Evolutionary conservation across 495 filamentous ascomycete species (phyloP), one percentile per base, ranked within the genome.

Genomic region (Penicillium paradoxum): DNA sequence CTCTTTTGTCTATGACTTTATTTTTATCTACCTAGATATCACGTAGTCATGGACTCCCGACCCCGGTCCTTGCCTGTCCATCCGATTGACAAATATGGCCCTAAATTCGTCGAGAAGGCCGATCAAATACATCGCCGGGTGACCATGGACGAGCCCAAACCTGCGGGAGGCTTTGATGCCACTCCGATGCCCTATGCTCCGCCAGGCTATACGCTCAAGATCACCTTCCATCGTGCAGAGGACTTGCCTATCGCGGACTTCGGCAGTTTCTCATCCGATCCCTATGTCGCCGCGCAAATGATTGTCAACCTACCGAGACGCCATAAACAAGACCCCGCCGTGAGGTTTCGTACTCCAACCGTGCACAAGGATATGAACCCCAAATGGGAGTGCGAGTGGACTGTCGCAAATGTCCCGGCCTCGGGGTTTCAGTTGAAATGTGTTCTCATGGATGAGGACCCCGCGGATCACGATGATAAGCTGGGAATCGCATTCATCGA

Each of bases 401-500:
- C 89, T 32, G 84, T 97, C 29, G 86, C 88, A 41, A 91, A 95
- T 58, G 78, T 97, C 0, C 90, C 91, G 0, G 71, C 81, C 0
- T 80, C 79, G 1, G 91, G 91, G 1, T 92, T 93, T 64, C 75
- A 72, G 50, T 72, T 97, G 40, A 96, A 95, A 63, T 85, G 85
- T 37, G 75, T 86, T 32, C 71, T 97, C 17, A 89, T 88, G 65
- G 92, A 97, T 60, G 92, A 97, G 62, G 92, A 97, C 65, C 82
- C 83, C 30, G 80, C 85, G 0, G 88, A 96, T 63, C 87, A 89
- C 58, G 87, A 97, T 58, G 92, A 97, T 67, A 80, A 85, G 33
- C 77, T 97, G 6, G 92, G 92, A 4, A 91, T 93, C 64, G 85
- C 85, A 4, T 86, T 87, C 32, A 74, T 96, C 37, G 62, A 78